phyloP scores from a whole-genome alignment of 805 yeast genomes.

The Lipomyces kockii region DNA sequence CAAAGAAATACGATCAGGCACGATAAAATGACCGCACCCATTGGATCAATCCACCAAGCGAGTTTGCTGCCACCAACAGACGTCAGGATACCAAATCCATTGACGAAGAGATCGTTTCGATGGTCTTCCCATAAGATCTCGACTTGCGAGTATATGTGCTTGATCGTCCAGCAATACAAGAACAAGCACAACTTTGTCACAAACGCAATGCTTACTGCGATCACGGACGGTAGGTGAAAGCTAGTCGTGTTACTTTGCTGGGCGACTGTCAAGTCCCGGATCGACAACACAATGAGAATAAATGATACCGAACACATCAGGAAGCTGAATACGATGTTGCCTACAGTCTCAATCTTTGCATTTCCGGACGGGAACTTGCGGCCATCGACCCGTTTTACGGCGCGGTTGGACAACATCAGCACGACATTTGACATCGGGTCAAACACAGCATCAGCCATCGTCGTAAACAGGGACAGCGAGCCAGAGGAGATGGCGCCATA shows the following conservation, averaged over 20 bases:
- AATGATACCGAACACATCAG: conserved; percentile 29
- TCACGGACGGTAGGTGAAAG: conserved; percentile 20
- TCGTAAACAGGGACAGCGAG: conserved; percentile 29
- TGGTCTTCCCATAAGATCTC: conserved; percentile 29
- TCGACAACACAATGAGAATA: conserved; percentile 25
- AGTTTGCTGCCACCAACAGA: conserved; percentile 48
- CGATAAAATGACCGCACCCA: conserved; percentile 60
- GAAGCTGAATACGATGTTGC: conserved; percentile 25
- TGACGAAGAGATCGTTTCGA: conserved; percentile 28
- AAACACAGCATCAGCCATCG: conserved; percentile 29
- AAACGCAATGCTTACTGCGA: conserved; percentile 25
- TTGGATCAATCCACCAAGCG: conserved; percentile 57
- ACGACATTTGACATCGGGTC: conserved; percentile 26
- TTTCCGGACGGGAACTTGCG: conserved; percentile 26
- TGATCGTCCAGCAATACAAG: conserved; percentile 24
- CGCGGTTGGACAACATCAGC: conserved; percentile 19
- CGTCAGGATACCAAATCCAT: conserved; percentile 27
- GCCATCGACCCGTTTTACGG: conserved; percentile 16
- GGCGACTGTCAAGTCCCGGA: conserved; percentile 13
- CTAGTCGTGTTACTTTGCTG: neutral
- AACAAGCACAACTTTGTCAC: conserved; percentile 20
- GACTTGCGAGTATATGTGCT: conserved; percentile 20
- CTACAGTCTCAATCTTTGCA: conserved; percentile 28
- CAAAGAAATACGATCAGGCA: conserved; percentile 58
- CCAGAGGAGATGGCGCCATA: conserved; percentile 30